A percentile compares a stretch with the other conserved stretches of the same genome.
These are phyloP conservation scores for Lentinus polychrous DNA, from an alignment of 1,284 basidiomycete genomes.

Conservation along the genomic window DNA sequence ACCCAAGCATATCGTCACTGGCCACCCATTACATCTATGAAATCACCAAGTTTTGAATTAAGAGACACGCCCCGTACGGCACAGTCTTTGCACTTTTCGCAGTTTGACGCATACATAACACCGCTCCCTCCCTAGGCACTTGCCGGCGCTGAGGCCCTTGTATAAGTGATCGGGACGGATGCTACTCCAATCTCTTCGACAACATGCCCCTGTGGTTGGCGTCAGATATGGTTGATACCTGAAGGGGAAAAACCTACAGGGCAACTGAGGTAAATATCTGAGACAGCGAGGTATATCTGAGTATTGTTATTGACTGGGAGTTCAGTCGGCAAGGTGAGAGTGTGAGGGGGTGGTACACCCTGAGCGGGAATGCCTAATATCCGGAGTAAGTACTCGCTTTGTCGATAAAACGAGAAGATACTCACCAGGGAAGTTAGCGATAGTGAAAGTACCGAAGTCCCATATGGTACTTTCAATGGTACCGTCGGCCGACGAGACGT, in stretches of 20 bases:
- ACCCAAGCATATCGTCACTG: too few relatives aligned
- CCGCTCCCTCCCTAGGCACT: too few relatives aligned
- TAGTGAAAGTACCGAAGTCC: neutral
- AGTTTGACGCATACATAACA: too few relatives aligned
- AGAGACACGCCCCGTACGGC: too few relatives aligned
- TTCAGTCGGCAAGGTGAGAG: neutral
- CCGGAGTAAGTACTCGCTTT: neutral
- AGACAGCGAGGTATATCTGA: neutral
- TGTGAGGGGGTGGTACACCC: neutral
- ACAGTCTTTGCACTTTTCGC: too few relatives aligned
- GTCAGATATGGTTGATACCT: neutral
- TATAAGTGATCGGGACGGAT: neutral
- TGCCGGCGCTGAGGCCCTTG: too few relatives aligned
- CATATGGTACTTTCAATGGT: neutral
- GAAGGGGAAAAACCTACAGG: neutral
- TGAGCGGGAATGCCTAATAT: neutral
- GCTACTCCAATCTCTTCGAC: constrained; percentile 1
- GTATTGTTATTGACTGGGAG: neutral
- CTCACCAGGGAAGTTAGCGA: neutral
- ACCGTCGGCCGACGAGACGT: neutral
- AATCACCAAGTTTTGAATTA: too few relatives aligned
- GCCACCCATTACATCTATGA: too few relatives aligned
- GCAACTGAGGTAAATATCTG: neutral
- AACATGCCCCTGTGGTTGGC: neutral
- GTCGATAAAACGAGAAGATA: too few relatives aligned